phyloP scores from a whole-genome alignment of 108 stramenopile species.

The Conticribra guillardii region DNA sequence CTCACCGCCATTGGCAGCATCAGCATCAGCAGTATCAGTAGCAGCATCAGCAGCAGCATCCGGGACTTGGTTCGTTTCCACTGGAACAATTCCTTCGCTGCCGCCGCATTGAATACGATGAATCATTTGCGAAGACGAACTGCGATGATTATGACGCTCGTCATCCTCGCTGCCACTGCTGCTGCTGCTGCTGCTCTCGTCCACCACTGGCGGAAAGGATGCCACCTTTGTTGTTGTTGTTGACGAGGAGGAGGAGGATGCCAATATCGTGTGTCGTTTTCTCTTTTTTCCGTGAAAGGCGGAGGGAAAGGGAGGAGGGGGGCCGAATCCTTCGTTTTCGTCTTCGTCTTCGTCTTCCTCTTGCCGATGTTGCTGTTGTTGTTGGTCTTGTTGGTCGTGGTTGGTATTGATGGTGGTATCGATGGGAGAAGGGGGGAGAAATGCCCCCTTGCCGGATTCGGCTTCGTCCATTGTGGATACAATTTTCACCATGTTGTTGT shows the following conservation, averaged over 20 bases:
- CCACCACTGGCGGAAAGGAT: constrained; percentile 8
- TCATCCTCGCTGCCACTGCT: background rate
- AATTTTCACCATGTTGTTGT: background rate
- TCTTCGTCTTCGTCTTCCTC: background rate
- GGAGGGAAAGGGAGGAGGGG: constrained; percentile 33
- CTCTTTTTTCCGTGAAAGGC: constrained; percentile 19
- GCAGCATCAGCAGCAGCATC: no score
- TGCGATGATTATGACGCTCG: background rate
- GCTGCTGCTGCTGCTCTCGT: constrained; percentile 8
- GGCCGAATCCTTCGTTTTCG: constrained; percentile 27
- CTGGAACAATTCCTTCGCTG: background rate
- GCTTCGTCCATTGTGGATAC: no score
- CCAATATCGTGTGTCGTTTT: constrained; percentile 19
- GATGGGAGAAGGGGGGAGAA: constrained; percentile 9
- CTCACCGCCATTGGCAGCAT: constrained; percentile 6
- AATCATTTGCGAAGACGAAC: constrained; percentile 22
- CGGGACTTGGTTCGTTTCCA: no score
- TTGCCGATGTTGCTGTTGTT: background rate
- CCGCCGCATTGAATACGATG: constrained; percentile 25
- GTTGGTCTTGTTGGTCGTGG: background rate
- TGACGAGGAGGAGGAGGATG: constrained; percentile 29
- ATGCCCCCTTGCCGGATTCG: background rate
- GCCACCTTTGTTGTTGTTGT: no score
- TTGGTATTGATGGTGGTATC: constrained; percentile 2
- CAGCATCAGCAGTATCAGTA: no score